Base-by-base conservation (phyloP, 2,329 filamentous ascomycete species). In the Talaromyces sp. region DNA sequence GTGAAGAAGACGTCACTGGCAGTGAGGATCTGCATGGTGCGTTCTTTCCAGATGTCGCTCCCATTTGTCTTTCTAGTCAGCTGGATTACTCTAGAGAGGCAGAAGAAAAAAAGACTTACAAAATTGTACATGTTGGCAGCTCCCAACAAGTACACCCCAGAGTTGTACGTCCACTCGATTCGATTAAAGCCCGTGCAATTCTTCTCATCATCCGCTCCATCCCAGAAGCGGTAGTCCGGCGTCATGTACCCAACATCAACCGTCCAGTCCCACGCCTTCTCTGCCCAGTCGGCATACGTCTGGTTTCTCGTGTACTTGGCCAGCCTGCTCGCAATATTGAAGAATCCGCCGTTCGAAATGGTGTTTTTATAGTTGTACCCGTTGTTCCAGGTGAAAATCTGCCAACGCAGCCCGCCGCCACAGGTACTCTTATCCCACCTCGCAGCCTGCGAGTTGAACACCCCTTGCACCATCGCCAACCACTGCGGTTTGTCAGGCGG, bases 281-380 rank as follows among this genome's bases (percentile, higher is more conserved):
- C 79, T 0, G 88, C 88, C 73, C 83, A 84, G 4, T 85, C 77
- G 1, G 81, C 81, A 66, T 91, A 91, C 0, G 86, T 88, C 0
- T 77, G 67, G 67, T 91, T 89, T 21, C 77, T 77, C 0, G 88
- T 90, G 60, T 77, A 78, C 53, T 87, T 84, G 27, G 87, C 89
- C 14, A 93, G 81, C 19, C 90, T 87, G 0, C 91, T 89, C 4
- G 88, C 87, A 13, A 96, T 81, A 68, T 93, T 88, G 74, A 96
- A 93, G 71, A 95, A 86, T n/a, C 86, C 87, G 49, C 89, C 90
- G 72, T 95, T 95, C 63, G 87, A 87, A 66, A 93, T 85, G 17
- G 86, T 83, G 77, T 93, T 93, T 76, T 93, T 95, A 82, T 96
- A 95, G 69, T 86, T 82, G 71, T 92, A 87, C 14, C 91, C 91